Base-by-base conservation (phyloP, 768 basidiomycete genomes). In the Lanmaoa pseudosensibilis region DNA sequence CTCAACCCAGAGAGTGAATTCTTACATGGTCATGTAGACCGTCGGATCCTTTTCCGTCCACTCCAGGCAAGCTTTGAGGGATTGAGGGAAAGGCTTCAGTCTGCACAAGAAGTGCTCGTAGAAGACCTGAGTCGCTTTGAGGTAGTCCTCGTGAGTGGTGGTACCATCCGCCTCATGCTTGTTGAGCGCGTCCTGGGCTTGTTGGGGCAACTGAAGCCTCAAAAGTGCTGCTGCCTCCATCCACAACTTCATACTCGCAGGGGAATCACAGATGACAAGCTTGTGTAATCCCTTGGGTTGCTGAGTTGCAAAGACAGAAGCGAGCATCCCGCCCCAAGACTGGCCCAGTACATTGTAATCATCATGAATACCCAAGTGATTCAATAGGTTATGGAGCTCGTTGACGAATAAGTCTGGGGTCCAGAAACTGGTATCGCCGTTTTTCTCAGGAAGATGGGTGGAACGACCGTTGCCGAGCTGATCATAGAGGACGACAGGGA, bases 391-490 rank as follows among this genome's bases (percentile, higher is more conserved):
- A 52, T 78, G 68, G 43, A 84, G 76, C 68, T 85, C 80, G 56
- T 79, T 73, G 59, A 81, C 67, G 71, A 83, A 83, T 6, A 84
- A 72, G 51, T 77, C 65, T 30, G 71, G 64, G 18, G 73, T 80
- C 82, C 82, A 83, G 69, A 85, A 85, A 13, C 40, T 38, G 2
- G 64, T 58, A 33, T 77, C 73, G 15, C 70, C 73, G 7, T 63
- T 72, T 60, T 80, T 83, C 57, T 83, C 79, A 10, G 66, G 77
- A 19, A 83, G 71, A 59, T 83, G 81, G 10, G 82, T 82, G 13
- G 83, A 85, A 25, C 69, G 67, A n/a, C 82, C 82, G 53, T 69
- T 75, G 9, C 83, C 83, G 44, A 85, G 55, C 62, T 85, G 84
- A 63, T 83, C 81, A 67, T 85, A 84, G 45, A 83, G 61, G 39